Percentiles rank a stretch among this genome's conserved stretches.
phyloP scores from a whole-genome alignment of 2,329 filamentous ascomycete species.

The Davidsoniella neocaledoniae region DNA sequence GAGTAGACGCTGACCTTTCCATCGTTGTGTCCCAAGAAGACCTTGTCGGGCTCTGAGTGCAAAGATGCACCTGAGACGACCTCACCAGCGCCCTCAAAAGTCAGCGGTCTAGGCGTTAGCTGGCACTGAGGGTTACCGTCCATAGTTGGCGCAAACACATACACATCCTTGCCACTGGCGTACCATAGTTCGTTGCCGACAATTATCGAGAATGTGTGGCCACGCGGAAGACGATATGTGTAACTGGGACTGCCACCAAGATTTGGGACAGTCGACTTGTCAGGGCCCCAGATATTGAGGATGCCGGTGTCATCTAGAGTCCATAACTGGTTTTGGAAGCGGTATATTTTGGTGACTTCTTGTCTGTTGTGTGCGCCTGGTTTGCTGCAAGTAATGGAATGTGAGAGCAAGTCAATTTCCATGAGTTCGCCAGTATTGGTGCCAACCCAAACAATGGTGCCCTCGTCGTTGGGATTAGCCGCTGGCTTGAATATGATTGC shows the following conservation, averaged over 20 bases:
- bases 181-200: conserved; percentile 79
- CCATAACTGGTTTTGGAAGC: conserved; percentile 83
- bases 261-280: conserved; percentile 53
- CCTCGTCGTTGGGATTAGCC: conserved; percentile 61
- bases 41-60: conserved; percentile 55
- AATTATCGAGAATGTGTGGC: conserved; percentile 76
- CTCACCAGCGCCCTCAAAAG: conserved; percentile 60
- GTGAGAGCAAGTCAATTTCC: conserved; percentile 67
- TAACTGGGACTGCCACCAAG: conserved; percentile 54
- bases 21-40: conserved; percentile 84
- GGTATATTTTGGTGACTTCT: conserved; percentile 70
- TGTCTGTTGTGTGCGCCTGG: conserved; percentile 57
- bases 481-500: conserved; percentile 76
- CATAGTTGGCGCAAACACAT: conserved; percentile 60
- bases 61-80: conserved; percentile 70
- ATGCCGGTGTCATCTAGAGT: conserved; percentile 80
- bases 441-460: conserved; percentile 71
- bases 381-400: conserved; percentile 52
- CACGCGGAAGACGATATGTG: conserved; percentile 61
- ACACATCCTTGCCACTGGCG: conserved; percentile 70
- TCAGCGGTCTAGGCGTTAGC: conserved; percentile 53
- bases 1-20: conserved; percentile 94
- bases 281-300: conserved; percentile 73
- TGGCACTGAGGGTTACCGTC: conserved; percentile 57
- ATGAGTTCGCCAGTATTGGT: conserved; percentile 76